These are phyloP conservation scores for Neofusicoccum ribis DNA, from an alignment of 2,329 filamentous ascomycete genomes.

Conservation along the genomic window DNA sequence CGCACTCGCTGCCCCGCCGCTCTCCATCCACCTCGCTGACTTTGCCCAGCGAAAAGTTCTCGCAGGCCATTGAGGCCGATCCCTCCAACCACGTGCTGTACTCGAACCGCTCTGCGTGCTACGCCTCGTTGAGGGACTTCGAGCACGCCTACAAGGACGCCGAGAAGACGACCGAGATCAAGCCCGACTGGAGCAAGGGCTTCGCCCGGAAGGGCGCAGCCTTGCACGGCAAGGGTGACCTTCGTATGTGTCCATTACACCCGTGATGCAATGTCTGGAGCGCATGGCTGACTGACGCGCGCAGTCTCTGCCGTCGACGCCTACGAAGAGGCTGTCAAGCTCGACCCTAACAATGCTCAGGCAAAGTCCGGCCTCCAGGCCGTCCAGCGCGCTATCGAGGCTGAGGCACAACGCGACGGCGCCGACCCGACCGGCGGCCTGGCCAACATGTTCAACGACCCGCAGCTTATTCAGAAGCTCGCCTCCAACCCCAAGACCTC, in stretches of 20 bases:
- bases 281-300: slow-evolving; percentile 22
- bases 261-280: too few species aligned
- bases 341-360: slow-evolving; percentile 87
- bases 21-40: slow-evolving; percentile 17
- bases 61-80: slow-evolving; percentile 85
- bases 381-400: slow-evolving; percentile 84
- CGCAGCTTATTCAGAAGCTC: slow-evolving; percentile 84
- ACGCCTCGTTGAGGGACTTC: slow-evolving; percentile 89
- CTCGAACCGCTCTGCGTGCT: slow-evolving; percentile 87
- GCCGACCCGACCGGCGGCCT: slow-evolving; percentile 73
- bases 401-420: slow-evolving; percentile 65
- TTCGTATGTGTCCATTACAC: slow-evolving; percentile 51
- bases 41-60: slow-evolving; percentile 77
- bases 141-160: slow-evolving; percentile 83
- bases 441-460: slow-evolving; percentile 93
- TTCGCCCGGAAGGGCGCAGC: slow-evolving; percentile 93
- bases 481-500: slow-evolving; percentile 93
- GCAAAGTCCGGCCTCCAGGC: slow-evolving; percentile 84
- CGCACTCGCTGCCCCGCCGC: slow-evolving; percentile 20
- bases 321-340: slow-evolving; percentile 91
- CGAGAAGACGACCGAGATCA: slow-evolving; percentile 88
- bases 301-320: slow-evolving; percentile 78
- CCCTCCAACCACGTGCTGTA: slow-evolving; percentile 91
- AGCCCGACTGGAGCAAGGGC: slow-evolving; percentile 97
- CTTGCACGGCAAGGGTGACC: slow-evolving; percentile 81